Percentiles rank a stretch among this genome's conserved stretches.
These are phyloP conservation scores for Candida stauntonica DNA, from an alignment of 805 yeast species.

Conservation along the genomic window DNA sequence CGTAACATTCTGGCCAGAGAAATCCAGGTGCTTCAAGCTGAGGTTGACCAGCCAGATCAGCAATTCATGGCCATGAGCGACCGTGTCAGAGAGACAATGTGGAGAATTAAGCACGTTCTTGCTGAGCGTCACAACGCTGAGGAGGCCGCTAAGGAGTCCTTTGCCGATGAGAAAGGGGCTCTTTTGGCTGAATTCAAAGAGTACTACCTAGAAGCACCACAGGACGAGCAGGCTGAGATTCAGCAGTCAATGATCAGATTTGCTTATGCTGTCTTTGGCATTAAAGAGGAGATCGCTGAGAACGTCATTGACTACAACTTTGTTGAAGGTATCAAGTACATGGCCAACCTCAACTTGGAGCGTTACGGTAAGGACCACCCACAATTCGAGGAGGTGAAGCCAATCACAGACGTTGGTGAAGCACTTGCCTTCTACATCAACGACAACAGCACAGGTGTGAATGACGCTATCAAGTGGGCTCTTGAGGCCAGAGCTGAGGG, in stretches of 20 bases:
- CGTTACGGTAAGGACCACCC: slow-evolving; percentile 46
- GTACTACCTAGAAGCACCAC: slow-evolving; percentile 52
- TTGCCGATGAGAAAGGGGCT: slow-evolving; percentile 38
- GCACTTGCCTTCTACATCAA: slow-evolving; percentile 46
- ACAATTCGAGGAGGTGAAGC: slow-evolving; percentile 24
- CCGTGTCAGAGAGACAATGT: slow-evolving; percentile 57
- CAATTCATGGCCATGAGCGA: slow-evolving; percentile 28
- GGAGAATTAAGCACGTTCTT: slow-evolving; percentile 80
- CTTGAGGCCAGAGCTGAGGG: slow-evolving; percentile 42
- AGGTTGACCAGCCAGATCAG: slow-evolving; percentile 37
- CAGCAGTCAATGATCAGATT: slow-evolving; percentile 72
- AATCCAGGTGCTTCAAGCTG: slow-evolving; percentile 48
- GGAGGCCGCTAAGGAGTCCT: slow-evolving; percentile 49
- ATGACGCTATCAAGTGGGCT: slow-evolving; percentile 38
- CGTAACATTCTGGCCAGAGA: slow-evolving; percentile 78
- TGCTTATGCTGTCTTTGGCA: slow-evolving; percentile 82
- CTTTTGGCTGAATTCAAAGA: slow-evolving; percentile 55
- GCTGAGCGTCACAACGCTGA: slow-evolving; percentile 79
- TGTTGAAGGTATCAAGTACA: slow-evolving; percentile 59
- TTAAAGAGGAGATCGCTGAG: slow-evolving; percentile 59
- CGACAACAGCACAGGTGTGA: slow-evolving; percentile 35
- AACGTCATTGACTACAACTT: slow-evolving; percentile 56
- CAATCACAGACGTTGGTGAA: slow-evolving; percentile 35
- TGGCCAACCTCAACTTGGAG: slow-evolving; percentile 64
- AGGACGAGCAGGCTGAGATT: slow-evolving; percentile 51